These are phyloP conservation scores for Aureobasidium vineae DNA, from an alignment of 2,329 filamentous ascomycete genomes.

Conservation along the genomic window DNA sequence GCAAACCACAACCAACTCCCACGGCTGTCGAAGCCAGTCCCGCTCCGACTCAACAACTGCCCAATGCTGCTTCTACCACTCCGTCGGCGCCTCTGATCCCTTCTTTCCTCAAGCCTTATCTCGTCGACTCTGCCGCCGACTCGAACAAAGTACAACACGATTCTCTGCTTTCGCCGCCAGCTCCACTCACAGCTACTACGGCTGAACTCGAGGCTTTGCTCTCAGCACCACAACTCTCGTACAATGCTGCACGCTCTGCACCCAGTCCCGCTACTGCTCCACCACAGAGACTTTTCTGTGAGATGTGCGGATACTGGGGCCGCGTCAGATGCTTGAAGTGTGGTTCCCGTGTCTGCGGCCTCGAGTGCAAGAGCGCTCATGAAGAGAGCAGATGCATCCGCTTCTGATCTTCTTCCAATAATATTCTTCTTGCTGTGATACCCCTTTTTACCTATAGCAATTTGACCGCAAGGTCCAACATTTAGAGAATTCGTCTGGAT, in stretches of 20 bases:
- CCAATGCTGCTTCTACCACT: constrained; percentile 7
- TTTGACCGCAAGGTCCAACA: neutral
- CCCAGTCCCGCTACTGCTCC: constrained; percentile 48
- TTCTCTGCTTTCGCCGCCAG: constrained; percentile 29
- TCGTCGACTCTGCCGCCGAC: constrained; percentile 29
- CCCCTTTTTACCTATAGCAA: neutral
- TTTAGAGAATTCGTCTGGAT: neutral
- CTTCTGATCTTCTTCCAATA: constrained; percentile 36
- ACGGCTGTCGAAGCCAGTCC: constrained; percentile 50
- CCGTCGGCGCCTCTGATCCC: neutral
- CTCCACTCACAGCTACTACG: constrained; percentile 32
- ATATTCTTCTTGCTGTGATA: constrained; percentile 9
- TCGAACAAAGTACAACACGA: constrained; percentile 3
- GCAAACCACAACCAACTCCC: constrained; percentile 34
- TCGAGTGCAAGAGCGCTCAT: constrained; percentile 71
- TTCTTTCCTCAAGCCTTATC: constrained; percentile 16
- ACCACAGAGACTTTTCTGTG: constrained; percentile 64
- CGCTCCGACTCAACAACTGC: constrained; percentile 20
- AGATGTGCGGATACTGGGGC: constrained; percentile 81
- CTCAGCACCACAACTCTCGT: constrained; percentile 63
- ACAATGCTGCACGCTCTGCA: constrained; percentile 58
- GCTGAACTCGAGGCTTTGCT: constrained; percentile 63
- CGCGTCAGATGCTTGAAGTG: constrained; percentile 73
- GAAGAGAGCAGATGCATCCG: constrained; percentile 68
- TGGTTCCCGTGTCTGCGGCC: constrained; percentile 71